A percentile compares a stretch with the other conserved stretches of the same genome.
Evolutionary conservation across 2,329 filamentous ascomycete genomes (phyloP).

Genomic region (Hortaea sp.): DNA sequence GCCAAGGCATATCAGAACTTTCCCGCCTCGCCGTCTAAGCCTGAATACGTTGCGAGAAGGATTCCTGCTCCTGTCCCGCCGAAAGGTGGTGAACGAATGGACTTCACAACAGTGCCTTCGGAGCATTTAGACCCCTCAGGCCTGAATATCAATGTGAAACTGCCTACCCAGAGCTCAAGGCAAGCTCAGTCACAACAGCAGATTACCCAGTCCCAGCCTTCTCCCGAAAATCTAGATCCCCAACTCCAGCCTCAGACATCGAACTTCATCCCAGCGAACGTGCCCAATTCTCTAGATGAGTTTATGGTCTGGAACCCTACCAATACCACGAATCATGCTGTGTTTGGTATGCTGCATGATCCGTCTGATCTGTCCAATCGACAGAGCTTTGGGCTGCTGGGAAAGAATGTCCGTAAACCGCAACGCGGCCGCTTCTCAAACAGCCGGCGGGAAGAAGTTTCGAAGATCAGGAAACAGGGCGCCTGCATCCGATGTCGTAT

Average conservation of each 20-base stretch:
- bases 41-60: too few species aligned
- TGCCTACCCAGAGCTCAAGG: too few species aligned
- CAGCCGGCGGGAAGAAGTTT: constrained; percentile 47
- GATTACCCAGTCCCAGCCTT: too few species aligned
- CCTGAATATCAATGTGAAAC: too few species aligned
- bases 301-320: constrained; percentile 8
- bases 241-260: too few species aligned
- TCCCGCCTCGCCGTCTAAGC: too few species aligned
- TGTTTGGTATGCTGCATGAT: constrained; percentile 3
- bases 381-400: constrained; percentile 9
- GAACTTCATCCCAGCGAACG: too few species aligned
- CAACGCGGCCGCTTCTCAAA: constrained; percentile 47
- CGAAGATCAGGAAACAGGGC: constrained; percentile 49
- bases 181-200: too few species aligned
- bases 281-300: not conserved
- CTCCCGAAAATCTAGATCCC: too few species aligned
- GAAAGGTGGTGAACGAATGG: not conserved
- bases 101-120: not conserved
- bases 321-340: constrained; percentile 9
- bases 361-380: constrained; percentile 4
- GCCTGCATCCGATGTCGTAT: constrained; percentile 55
- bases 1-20: too few species aligned
- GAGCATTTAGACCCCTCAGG: too few species aligned
- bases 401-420: constrained; percentile 5
- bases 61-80: not conserved